A percentile compares a stretch with the other conserved stretches of the same genome.
Evolutionary conservation across 2,329 filamentous ascomycete species (phyloP).

Genomic region (Shiraia bambusicola): DNA sequence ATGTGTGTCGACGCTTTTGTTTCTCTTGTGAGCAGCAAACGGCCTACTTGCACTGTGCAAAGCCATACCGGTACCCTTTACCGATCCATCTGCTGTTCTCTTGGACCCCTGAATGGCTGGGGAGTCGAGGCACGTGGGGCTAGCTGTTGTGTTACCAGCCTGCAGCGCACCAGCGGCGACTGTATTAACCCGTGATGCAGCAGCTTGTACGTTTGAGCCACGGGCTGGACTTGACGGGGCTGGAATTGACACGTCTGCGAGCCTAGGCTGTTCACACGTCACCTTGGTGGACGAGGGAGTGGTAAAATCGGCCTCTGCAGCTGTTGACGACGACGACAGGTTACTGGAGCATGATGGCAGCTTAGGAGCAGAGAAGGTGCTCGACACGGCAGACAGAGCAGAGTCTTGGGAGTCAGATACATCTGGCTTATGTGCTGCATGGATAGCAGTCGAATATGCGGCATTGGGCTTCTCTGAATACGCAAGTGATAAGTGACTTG

Average conservation of each 20-base stretch:
- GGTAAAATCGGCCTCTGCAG: slow-evolving; percentile 32
- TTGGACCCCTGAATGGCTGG: slow-evolving; percentile 59
- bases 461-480: slow-evolving; percentile 19
- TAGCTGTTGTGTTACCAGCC: slow-evolving; percentile 38
- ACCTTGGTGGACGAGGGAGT: slow-evolving; percentile 31
- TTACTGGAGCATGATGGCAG: slow-evolving; percentile 38
- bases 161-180: slow-evolving; percentile 27
- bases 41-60: slow-evolving; percentile 14
- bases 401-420: slow-evolving; percentile 39
- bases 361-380: slow-evolving; percentile 36
- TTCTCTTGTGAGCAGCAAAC: slow-evolving; percentile 63
- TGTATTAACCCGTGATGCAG: slow-evolving; percentile 26
- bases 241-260: slow-evolving; percentile 17
- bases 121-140: slow-evolving; percentile 47
- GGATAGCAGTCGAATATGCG: slow-evolving; percentile 12
- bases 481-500: slow-evolving; percentile 22
- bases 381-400: slow-evolving; percentile 34
- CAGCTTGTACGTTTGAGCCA: slow-evolving; percentile 33
- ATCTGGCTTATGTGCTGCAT: slow-evolving; percentile 13
- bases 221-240: slow-evolving; percentile 55
- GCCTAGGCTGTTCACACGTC: slow-evolving; percentile 49
- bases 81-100: slow-evolving; percentile 72
- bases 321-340: slow-evolving; percentile 31
- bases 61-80: slow-evolving; percentile 51
- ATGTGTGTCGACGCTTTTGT: slow-evolving; percentile 67